A percentile compares a stretch with the other conserved stretches of the same genome.
Evolutionary conservation across 371 early-diverging fungal species (phyloP).

Genomic region (Nosema muscidifuracis): DNA sequence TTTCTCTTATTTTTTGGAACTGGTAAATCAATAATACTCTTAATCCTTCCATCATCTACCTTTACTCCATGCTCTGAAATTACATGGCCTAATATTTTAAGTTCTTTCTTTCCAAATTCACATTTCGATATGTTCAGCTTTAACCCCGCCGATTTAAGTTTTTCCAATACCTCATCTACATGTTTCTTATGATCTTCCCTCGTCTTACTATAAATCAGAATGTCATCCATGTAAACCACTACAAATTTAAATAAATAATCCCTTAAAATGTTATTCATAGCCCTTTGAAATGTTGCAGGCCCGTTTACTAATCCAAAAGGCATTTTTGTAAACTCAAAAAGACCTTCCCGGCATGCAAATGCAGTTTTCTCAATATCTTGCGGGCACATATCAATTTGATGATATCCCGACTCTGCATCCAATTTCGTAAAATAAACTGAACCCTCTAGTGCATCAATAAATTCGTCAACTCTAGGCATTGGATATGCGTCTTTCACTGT

Average conservation of each 20-base stretch:
- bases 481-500: slow-evolving; percentile 22
- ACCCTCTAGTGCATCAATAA: slow-evolving; percentile 39
- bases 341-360: slow-evolving; percentile 52
- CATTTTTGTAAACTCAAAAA: slow-evolving; percentile 55
- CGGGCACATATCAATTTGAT: slow-evolving; percentile 57
- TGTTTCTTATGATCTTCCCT: slow-evolving; percentile 11
- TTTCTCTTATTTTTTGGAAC: not conserved
- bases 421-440: slow-evolving; percentile 55
- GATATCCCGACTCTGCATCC: slow-evolving; percentile 63
- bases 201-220: slow-evolving; percentile 16
- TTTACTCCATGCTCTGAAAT: not conserved
- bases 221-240: slow-evolving; percentile 23
- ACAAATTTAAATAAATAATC: not conserved
- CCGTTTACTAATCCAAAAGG: slow-evolving; percentile 22
- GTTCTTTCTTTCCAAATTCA: not conserved
- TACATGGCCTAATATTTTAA: not conserved
- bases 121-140: not conserved
- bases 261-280: slow-evolving; percentile 34
- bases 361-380: slow-evolving; percentile 59
- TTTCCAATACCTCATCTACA: not conserved
- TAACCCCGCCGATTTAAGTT: not conserved
- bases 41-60: not conserved
- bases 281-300: slow-evolving; percentile 45
- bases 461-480: slow-evolving; percentile 23
- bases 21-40: not conserved